Conservation (phyloP, 1,284 basidiomycete genomes). For the Rhizoctonia solani region DNA sequence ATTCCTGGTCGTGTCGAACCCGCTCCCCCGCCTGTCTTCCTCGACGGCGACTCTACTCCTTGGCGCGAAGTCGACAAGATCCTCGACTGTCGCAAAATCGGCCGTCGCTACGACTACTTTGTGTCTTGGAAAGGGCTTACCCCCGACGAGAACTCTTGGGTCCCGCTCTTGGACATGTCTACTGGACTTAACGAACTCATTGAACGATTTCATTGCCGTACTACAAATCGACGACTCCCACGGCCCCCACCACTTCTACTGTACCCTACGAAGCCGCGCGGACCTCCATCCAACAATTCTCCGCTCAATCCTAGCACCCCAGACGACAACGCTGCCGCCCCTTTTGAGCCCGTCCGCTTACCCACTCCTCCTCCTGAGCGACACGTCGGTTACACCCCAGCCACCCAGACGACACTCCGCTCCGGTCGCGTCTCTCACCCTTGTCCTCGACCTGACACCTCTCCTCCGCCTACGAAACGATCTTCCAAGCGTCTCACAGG, state of each 20-base stretch:
- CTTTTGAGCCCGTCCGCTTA: background rate
- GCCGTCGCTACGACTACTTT: background rate
- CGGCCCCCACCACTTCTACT: background rate
- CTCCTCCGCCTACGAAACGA: background rate
- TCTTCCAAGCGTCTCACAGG: background rate
- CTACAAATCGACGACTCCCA: background rate
- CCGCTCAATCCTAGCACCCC: background rate
- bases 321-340: no score
- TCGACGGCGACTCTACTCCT: constrained; percentile 40
- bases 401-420: background rate
- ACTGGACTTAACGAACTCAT: background rate
- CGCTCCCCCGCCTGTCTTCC: constrained; percentile 42
- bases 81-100: constrained; percentile 38
- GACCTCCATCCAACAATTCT: background rate
- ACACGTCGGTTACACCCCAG: background rate
- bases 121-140: background rate
- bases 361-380: background rate
- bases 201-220: background rate
- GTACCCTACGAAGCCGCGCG: background rate
- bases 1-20: constrained; percentile 39
- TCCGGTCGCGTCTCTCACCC: background rate
- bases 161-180: background rate
- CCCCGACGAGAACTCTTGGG: background rate
- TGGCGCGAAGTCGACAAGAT: constrained; percentile 43
- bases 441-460: background rate